Conservation (phyloP, 345 rosid species). For the Camelina sativa region DNA sequence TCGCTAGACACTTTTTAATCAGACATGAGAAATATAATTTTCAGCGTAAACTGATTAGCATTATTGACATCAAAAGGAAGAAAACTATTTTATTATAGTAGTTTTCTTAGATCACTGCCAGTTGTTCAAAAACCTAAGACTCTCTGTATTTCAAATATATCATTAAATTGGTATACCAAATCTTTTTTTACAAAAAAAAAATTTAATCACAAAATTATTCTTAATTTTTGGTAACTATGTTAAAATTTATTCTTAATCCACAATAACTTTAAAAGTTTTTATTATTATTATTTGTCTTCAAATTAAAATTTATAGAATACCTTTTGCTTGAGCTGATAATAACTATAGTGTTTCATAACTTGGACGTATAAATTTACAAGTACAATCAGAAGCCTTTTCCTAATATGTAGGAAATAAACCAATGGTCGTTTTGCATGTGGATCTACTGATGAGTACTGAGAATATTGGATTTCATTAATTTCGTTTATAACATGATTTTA, state of each 20-base stretch:
- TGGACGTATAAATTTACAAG: conserved; percentile 29
- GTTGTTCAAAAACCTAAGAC: too few species aligned
- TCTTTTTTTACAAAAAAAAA: too few species aligned
- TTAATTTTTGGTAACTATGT: too few species aligned
- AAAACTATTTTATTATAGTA: too few species aligned
- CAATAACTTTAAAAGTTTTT: background rate
- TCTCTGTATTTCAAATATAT: too few species aligned
- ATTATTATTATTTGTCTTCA: background rate
- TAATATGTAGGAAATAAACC: conserved; percentile 37
- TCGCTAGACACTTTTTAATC: background rate
- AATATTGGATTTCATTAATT: conserved; percentile 18
- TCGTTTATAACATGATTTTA: conserved; percentile 4
- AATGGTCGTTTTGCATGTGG: conserved; percentile 23
- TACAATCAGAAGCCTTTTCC: conserved; percentile 30
- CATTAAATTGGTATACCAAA: too few species aligned
- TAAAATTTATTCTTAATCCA: conserved; percentile 4
- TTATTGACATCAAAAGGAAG: too few species aligned
- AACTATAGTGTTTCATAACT: conserved; percentile 4
- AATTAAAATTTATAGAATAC: background rate
- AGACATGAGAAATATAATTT: background rate
- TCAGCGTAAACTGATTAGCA: background rate
- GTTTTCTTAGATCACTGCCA: too few species aligned
- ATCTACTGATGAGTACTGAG: conserved; percentile 7
- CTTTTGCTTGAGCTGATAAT: background rate
- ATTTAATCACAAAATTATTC: too few species aligned